Evolutionary conservation across 192 early-diverging fungal species (phyloP), one percentile per base, ranked within the genome.

Genomic region (Globomyces pollinis-pini): DNA sequence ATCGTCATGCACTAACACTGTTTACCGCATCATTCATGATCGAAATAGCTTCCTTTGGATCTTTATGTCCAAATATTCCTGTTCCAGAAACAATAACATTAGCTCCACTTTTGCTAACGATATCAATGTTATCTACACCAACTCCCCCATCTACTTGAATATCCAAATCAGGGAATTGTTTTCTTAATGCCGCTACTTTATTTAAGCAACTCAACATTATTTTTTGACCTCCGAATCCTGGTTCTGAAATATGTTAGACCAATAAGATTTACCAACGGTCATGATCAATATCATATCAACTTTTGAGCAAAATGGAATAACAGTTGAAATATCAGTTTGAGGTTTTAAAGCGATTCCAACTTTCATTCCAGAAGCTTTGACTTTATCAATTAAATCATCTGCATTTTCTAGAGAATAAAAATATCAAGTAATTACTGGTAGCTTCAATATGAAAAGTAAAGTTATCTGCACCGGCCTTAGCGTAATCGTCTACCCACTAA

Each of bases 61-160:
- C 69, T 31, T 70, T 34, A 1, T 88, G 84, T 62, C 86, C 86
- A 74, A 96, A 98, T 11, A 98, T 84, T 0, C 84, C 83, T 0
- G 91, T 94, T 11, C 93, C 95, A 26, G 91, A 88, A 51, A 98
- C 95, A 77, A 98, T 98, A 7, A 98, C 93, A 68, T 98, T 98
- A 12, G 95, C 95, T 18, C 93, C 95, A 24, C 89, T 91, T 50
- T 86, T 70, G 16, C 91, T 86, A 16, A 88, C 88, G n/a, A 70
- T 64, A 38, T 93, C 88, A 65, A 98, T 90, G 43, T 82, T 98
- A 26, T 88, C 84, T 1, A 81, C 66, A 3, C 79, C 84, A 43
- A 98, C 64, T 1, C 95, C 95, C 26, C 95, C 93, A 68, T 98
- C 95, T 11, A 98, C 93, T 68, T 98, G 81, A 52, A 98, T 96